phyloP scores from a whole-genome alignment of 352 stramenopile species.

The Globisporangium sylvaticum region DNA sequence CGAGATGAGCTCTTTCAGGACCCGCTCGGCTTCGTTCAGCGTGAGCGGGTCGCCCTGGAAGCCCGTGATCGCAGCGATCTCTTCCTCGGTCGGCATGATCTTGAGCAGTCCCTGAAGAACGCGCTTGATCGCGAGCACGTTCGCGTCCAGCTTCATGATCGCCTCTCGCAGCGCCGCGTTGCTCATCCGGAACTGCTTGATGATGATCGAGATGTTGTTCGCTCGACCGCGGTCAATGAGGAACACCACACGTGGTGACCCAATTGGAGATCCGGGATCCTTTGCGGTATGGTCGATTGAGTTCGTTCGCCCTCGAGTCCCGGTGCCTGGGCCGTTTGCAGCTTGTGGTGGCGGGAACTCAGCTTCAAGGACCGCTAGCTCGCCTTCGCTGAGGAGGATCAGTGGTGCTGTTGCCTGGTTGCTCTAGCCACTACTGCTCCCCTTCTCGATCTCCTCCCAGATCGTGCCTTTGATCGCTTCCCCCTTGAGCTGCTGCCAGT shows the following conservation, averaged over 20 bases:
- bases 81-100: constrained; percentile 87
- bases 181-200: constrained; percentile 94
- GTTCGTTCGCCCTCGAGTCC: constrained; percentile 32
- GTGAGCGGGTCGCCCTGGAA: constrained; percentile 57
- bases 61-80: constrained; percentile 62
- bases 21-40: constrained; percentile 74
- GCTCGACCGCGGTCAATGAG: constrained; percentile 65
- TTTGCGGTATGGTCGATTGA: constrained; percentile 37
- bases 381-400: constrained; percentile 39
- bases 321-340: constrained; percentile 26
- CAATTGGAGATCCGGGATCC: constrained; percentile 39
- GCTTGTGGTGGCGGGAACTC: constrained; percentile 62
- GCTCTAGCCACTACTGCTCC: constrained; percentile 41
- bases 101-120: constrained; percentile 82
- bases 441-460: constrained; percentile 71
- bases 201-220: constrained; percentile 95
- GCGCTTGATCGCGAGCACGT: constrained; percentile 75
- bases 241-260: constrained; percentile 64
- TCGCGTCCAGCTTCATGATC: constrained; percentile 79
- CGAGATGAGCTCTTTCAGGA: constrained; percentile 77
- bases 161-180: constrained; percentile 72
- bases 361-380: constrained; percentile 46
- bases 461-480: constrained; percentile 69
- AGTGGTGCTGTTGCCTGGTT: constrained; percentile 33
- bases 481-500: constrained; percentile 67